Conservation (phyloP, 1,284 basidiomycete genomes). For the Agaricales sp. region DNA sequence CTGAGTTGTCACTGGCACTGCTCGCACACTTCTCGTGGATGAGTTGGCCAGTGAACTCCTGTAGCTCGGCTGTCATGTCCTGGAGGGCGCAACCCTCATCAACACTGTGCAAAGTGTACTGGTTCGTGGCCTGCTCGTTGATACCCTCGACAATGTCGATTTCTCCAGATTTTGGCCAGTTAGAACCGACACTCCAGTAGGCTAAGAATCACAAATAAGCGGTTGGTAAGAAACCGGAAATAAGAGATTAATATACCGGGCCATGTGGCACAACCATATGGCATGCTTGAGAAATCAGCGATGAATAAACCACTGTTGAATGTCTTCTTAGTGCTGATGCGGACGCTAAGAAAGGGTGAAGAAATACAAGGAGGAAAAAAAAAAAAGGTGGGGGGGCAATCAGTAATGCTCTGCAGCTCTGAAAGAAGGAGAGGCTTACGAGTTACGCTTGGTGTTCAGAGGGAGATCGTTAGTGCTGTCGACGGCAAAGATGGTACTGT, state of each 20-base stretch:
- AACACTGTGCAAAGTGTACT: slow-evolving; percentile 44
- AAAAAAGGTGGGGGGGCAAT: background rate
- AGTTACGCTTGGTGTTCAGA: slow-evolving; percentile 47
- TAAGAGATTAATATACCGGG: slow-evolving; percentile 22
- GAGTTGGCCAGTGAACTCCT: slow-evolving; percentile 17
- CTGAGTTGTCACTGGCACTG: slow-evolving; percentile 39
- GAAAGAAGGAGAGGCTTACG: slow-evolving; percentile 31
- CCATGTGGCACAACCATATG: slow-evolving; percentile 71
- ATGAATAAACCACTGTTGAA: slow-evolving; percentile 70
- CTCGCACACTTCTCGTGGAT: slow-evolving; percentile 38
- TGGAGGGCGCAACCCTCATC: slow-evolving; percentile 44
- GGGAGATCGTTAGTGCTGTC: slow-evolving; percentile 44
- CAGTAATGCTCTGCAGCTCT: background rate
- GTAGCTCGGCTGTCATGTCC: slow-evolving; percentile 18
- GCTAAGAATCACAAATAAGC: slow-evolving; percentile 11
- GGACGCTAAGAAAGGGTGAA: slow-evolving; percentile 42
- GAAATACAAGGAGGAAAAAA: background rate
- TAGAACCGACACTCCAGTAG: slow-evolving; percentile 18
- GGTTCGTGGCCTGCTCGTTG: slow-evolving; percentile 33
- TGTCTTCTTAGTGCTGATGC: slow-evolving; percentile 56
- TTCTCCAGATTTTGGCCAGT: slow-evolving; percentile 44
- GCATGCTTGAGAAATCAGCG: slow-evolving; percentile 69
- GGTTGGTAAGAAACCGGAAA: background rate
- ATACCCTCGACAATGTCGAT: slow-evolving; percentile 54
- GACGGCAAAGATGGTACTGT: slow-evolving; percentile 48